Conservation (phyloP, 169 alveolate genomes). For the Besnoitia besnoiti region DNA sequence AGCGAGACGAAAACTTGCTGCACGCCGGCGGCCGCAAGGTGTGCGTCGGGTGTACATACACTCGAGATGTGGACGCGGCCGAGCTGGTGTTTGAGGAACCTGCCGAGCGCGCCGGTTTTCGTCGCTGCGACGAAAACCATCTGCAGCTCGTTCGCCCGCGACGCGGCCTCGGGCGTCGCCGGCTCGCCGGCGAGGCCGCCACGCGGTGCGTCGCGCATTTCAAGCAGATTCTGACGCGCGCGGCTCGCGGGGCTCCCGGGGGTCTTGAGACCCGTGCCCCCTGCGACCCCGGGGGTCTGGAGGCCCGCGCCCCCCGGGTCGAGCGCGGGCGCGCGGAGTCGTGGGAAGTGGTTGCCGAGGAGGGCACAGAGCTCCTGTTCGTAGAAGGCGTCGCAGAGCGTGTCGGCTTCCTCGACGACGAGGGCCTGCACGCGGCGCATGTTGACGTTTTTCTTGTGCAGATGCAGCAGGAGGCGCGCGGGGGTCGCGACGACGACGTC, state of each 20-base stretch:
- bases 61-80: conserved; percentile 34
- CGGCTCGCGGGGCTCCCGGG: not conserved
- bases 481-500: conserved; percentile 69
- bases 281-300: not conserved
- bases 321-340: not conserved
- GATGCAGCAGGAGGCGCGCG: conserved; percentile 66
- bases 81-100: conserved; percentile 30
- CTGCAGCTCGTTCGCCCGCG: conserved; percentile 18
- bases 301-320: not conserved
- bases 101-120: conserved; percentile 55
- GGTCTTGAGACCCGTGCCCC: not conserved
- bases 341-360: not conserved
- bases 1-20: conserved; percentile 62
- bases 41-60: conserved; percentile 35
- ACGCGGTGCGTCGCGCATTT: not conserved
- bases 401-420: conserved; percentile 72
- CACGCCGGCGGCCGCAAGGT: conserved; percentile 37
- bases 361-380: conserved; percentile 55
- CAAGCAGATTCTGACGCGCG: not conserved
- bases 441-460: conserved; percentile 60
- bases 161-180: not conserved
- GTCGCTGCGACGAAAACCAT: conserved; percentile 62
- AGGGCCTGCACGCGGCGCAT: conserved; percentile 8
- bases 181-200: not conserved
- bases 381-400: conserved; percentile 70